These are phyloP conservation scores for Exserohilum rostratum DNA, from an alignment of 2,329 filamentous ascomycete genomes.

Conservation along the genomic window DNA sequence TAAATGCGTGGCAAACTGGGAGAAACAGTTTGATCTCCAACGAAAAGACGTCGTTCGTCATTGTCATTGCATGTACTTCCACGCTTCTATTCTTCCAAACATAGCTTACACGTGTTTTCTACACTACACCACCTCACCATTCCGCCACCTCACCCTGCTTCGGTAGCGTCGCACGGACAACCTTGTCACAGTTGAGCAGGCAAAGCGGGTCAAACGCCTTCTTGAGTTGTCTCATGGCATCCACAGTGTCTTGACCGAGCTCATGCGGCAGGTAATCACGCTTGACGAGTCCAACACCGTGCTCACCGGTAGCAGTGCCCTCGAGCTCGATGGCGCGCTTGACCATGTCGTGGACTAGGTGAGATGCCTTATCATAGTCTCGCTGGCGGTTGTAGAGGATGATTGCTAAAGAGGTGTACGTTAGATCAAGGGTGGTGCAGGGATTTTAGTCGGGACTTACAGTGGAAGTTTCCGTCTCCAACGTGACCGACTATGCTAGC, in stretches of 20 bases:
- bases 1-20: no score
- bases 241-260: conserved; percentile 74
- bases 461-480: conserved; percentile 76
- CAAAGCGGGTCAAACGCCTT: conserved; percentile 77
- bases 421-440: neutral
- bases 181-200: conserved; percentile 69
- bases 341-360: conserved; percentile 81
- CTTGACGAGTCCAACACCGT: conserved; percentile 84
- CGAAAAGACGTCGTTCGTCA: no score
- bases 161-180: conserved; percentile 62
- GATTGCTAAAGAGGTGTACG: conserved; percentile 55
- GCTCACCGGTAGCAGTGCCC: conserved; percentile 84
- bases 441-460: conserved; percentile 46
- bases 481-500: conserved; percentile 75
- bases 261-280: conserved; percentile 82
- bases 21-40: no score
- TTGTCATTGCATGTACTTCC: no score
- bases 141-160: conserved; percentile 56
- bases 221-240: conserved; percentile 87
- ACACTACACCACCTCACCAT: conserved; percentile 43
- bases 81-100: no score
- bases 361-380: conserved; percentile 70
- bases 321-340: conserved; percentile 84
- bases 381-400: conserved; percentile 67
- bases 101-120: neutral